A percentile compares a stretch with the other conserved stretches of the same genome.
These are phyloP conservation scores for Arthrobotrys sphaeroides DNA, from an alignment of 2,329 filamentous ascomycete genomes.

Conservation along the genomic window DNA sequence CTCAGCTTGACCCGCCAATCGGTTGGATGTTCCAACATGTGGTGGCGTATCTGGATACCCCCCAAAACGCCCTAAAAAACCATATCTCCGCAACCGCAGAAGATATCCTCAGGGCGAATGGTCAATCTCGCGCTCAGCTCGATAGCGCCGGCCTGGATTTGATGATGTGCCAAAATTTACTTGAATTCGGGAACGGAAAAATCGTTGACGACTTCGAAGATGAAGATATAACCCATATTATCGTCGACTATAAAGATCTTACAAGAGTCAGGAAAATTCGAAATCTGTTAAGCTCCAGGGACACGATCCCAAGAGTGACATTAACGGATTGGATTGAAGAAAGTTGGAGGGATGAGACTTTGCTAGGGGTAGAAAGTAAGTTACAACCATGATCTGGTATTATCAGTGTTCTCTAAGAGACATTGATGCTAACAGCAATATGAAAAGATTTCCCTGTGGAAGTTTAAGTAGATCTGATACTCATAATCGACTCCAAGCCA, in stretches of 20 bases:
- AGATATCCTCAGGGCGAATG: conserved; percentile 37
- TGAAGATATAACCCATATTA: conserved; percentile 74
- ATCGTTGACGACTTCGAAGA: conserved; percentile 67
- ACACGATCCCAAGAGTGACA: conserved; percentile 74
- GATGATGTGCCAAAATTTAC: conserved; percentile 67
- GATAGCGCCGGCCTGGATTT: conserved; percentile 58
- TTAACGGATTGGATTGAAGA: conserved; percentile 76
- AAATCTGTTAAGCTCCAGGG: conserved; percentile 57
- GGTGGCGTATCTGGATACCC: conserved; percentile 62
- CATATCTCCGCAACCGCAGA: conserved; percentile 23
- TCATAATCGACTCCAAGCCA: neutral
- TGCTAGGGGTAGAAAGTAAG: conserved; percentile 77
- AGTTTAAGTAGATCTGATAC: neutral
- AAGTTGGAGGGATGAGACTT: conserved; percentile 80
- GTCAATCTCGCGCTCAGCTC: conserved; percentile 37
- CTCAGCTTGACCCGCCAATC: conserved; percentile 56
- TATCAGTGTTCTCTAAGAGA: neutral
- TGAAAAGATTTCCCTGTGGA: conserved; percentile 35
- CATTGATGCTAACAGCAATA: conserved; percentile 60
- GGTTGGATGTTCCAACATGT: conserved; percentile 66
- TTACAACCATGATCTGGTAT: neutral
- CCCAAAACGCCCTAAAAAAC: conserved; percentile 36
- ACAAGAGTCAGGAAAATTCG: conserved; percentile 25
- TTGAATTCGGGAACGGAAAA: conserved; percentile 75
- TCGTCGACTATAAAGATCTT: conserved; percentile 67